A percentile compares a stretch with the other conserved stretches of the same genome.
These are phyloP conservation scores for Collybia mongolica DNA, from an alignment of 768 basidiomycete genomes.

Conservation along the genomic window DNA sequence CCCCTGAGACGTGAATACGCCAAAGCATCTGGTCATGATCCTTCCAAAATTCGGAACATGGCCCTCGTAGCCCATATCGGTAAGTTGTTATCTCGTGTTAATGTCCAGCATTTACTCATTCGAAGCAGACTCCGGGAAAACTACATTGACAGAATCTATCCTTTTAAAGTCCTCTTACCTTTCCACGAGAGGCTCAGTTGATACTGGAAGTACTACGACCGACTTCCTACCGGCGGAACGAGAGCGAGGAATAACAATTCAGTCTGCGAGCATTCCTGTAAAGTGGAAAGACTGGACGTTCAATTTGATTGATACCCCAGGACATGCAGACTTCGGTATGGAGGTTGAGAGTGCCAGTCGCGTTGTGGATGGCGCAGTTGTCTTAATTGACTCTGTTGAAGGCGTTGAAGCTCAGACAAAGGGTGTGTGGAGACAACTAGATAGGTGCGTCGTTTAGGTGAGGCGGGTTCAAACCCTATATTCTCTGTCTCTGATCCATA, in stretches of 20 bases:
- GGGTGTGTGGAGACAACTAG: constrained; percentile 85
- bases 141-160: constrained; percentile 86
- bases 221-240: constrained; percentile 89
- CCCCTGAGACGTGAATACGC: constrained; percentile 23
- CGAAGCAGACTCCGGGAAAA: constrained; percentile 79
- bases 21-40: constrained; percentile 28
- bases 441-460: constrained; percentile 58
- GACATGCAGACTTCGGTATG: constrained; percentile 96
- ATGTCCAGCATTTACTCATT: neutral
- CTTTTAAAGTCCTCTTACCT: constrained; percentile 75
- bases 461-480: constrained; percentile 9
- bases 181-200: constrained; percentile 75
- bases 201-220: constrained; percentile 87
- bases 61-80: constrained; percentile 91
- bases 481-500: constrained; percentile 4
- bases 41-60: constrained; percentile 65
- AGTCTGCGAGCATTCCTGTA: constrained; percentile 88
- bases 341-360: constrained; percentile 93
- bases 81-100: constrained; percentile 30
- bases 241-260: constrained; percentile 89
- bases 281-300: constrained; percentile 83
- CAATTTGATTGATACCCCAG: constrained; percentile 89
- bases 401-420: constrained; percentile 90
- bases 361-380: constrained; percentile 86
- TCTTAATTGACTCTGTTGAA: constrained; percentile 87